Evolutionary conservation across 805 yeast genomes (phyloP), one percentile per base, ranked within the genome.

Genomic region (Barnettozyma californica): DNA sequence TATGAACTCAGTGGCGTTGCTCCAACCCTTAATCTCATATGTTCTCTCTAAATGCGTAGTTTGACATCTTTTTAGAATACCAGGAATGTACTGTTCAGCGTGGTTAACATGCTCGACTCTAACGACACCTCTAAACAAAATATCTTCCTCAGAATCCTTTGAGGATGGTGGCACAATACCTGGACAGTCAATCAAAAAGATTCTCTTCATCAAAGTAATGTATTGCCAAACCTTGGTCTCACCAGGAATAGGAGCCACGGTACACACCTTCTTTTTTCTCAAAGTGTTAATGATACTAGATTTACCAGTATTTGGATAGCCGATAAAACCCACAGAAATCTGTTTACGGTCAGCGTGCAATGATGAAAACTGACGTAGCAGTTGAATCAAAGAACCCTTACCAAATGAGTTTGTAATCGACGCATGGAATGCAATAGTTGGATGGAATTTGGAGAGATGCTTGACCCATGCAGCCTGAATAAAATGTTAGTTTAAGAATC

Each of bases 171-270:
- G 99, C 19, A 92, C 99, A 63, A 92, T 92, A 70, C 99, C 99
- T 2, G 99, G 99, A 75, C 99, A 94, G 70, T 92, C 99, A 61
- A 92, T 94, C 60, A 92, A 73, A 69, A 91, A 92, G 45, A 92
- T 92, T 56, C 92, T 80, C 75, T 92, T 92, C 97, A 94, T 92
- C 60, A 92, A 75, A 4, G 99, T 91, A 61, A 92, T 91, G 72
- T 92, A 92, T 74, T 92, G 99, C 99, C 99, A 92, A 41, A 92
- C 97, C 69, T 92, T 92, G 33, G 99, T 92, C 66, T 92, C 99
- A 67, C 99, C 99, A 27, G 99, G 99, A 60, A 92, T 90, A 43
- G 99, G 99, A 1, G 99, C 99, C 43, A 92, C 98, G 41, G 78
- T 83, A 72, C 98, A 94, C 42, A 92, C 99, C 71, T 92, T 94